Conservation (phyloP, 2,329 filamentous ascomycete species). For the Sclerotinia spermophila region DNA sequence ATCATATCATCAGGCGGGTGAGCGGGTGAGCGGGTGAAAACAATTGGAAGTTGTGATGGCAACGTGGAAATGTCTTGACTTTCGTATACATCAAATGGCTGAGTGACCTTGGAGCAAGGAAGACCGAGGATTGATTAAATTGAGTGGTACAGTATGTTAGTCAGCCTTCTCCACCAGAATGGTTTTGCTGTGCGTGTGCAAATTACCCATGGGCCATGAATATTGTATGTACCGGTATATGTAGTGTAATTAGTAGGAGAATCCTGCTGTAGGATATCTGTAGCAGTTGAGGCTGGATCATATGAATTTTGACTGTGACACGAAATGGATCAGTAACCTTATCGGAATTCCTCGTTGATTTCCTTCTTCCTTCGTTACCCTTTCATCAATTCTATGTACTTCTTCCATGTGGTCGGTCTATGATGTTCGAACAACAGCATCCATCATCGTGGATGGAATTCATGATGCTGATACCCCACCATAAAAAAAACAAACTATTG, state of each 20-base stretch:
- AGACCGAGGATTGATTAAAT: not conserved
- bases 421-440: not conserved
- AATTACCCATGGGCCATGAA: not conserved
- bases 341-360: not conserved
- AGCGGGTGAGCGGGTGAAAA: not conserved
- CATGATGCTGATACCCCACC: not conserved
- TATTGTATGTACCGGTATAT: too few relatives aligned
- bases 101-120: not conserved
- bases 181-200: not conserved
- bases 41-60: constrained; percentile 2
- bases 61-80: constrained; percentile 7
- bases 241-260: not conserved
- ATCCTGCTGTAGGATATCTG: not conserved
- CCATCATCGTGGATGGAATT: not conserved
- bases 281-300: not conserved
- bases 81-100: not conserved
- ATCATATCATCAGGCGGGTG: not conserved
- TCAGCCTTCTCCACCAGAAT: not conserved
- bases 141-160: not conserved
- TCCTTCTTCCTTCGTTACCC: not conserved
- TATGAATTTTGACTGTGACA: not conserved
- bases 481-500: not conserved
- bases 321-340: not conserved
- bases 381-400: not conserved
- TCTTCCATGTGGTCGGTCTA: not conserved